phyloP scores from a whole-genome alignment of 2,329 filamentous ascomycete genomes.

The Colletotrichum gigasporum region DNA sequence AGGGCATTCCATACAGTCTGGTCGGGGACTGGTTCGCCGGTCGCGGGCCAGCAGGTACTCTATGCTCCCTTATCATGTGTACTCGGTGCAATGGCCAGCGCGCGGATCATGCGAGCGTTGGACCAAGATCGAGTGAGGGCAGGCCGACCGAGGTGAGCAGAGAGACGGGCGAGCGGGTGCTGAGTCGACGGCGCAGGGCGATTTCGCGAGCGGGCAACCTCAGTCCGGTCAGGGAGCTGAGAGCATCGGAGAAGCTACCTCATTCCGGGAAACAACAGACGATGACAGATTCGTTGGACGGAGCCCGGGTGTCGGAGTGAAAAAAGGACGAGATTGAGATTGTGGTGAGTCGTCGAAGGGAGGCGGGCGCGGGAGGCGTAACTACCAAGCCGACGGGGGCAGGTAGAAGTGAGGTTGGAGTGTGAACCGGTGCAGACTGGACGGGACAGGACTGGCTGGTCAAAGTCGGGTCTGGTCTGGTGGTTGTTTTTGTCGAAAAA shows the following conservation, averaged over 20 bases:
- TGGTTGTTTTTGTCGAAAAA: slow-evolving; percentile 30
- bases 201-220: slow-evolving; percentile 40
- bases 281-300: slow-evolving; percentile 4
- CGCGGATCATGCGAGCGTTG: slow-evolving; percentile 30
- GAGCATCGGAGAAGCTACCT: slow-evolving; percentile 64
- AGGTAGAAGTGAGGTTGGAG: slow-evolving; percentile 29
- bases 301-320: background rate
- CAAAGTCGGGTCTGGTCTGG: slow-evolving; percentile 5
- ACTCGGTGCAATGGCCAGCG: slow-evolving; percentile 25
- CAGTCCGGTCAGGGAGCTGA: slow-evolving; percentile 72
- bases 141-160: background rate
- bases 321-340: slow-evolving; percentile 14
- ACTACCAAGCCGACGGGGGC: slow-evolving; percentile 21
- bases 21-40: slow-evolving; percentile 66
- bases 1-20: slow-evolving; percentile 56
- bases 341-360: slow-evolving; percentile 12
- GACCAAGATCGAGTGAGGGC: slow-evolving; percentile 8
- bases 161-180: slow-evolving; percentile 17
- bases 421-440: slow-evolving; percentile 11
- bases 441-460: background rate
- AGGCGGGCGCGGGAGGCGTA: slow-evolving; percentile 16
- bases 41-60: slow-evolving; percentile 67
- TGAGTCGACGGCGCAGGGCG: slow-evolving; percentile 24
- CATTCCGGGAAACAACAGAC: slow-evolving; percentile 55
- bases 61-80: slow-evolving; percentile 63